These are phyloP conservation scores for sweet orange (Citrus sinensis) DNA, from an alignment of 345 rosid genomes.

Conservation along the genomic window DNA sequence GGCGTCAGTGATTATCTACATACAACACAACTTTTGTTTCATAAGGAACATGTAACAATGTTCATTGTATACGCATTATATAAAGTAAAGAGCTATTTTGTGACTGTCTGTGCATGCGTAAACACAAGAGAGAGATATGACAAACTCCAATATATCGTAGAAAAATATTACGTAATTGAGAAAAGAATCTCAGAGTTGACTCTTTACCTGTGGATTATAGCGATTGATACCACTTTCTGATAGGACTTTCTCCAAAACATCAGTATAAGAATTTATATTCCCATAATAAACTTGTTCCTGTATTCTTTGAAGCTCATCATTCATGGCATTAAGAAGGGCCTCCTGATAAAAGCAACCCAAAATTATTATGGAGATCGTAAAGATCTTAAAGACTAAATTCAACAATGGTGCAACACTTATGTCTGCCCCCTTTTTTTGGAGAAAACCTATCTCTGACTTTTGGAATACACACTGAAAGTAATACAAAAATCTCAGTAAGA, in stretches of 20 bases:
- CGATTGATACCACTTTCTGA: constrained; percentile 86
- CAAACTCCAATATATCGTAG: neutral
- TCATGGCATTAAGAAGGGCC: constrained; percentile 87
- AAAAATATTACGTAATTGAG: neutral
- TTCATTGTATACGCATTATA: neutral
- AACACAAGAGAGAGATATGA: neutral
- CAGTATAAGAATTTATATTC: constrained; percentile 75
- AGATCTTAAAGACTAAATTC: neutral
- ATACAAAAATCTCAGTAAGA: neutral
- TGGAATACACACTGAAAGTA: neutral
- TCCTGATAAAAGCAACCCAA: constrained; percentile 50
- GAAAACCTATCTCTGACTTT: neutral
- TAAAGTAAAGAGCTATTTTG: neutral
- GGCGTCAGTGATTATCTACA: constrained; percentile 64
- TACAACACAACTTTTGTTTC: constrained; percentile 11
- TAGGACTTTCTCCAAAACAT: constrained; percentile 82
- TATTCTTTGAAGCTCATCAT: constrained; percentile 87
- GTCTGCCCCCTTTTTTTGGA: neutral
- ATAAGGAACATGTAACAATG: neutral
- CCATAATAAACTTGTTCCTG: constrained; percentile 98
- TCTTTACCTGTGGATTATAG: constrained; percentile 83
- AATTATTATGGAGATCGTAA: neutral
- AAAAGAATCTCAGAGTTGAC: constrained; percentile 11
- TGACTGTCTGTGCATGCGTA: neutral
- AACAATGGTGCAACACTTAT: neutral